Evolutionary conservation across 345 rosid species (phyloP), one percentile per base, ranked within the genome.

Genomic region (Populus tremula): DNA sequence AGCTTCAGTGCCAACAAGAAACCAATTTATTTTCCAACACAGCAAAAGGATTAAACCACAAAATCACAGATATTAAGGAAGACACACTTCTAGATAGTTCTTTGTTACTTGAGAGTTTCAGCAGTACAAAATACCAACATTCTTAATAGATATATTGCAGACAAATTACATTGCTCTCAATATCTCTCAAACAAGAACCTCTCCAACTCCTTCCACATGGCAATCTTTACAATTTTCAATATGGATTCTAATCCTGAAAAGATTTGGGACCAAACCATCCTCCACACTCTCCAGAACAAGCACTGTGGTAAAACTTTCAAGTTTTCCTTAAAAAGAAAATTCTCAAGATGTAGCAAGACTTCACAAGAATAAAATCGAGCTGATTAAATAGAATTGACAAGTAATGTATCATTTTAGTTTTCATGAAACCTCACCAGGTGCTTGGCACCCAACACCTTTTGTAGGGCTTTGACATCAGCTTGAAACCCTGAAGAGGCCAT

Each of bases 401-500:
- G 27, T 8, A 56, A 59, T 1, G 14, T 23, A 59, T 2, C 16
- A 1, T 3, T 23, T 23, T 23, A 10, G 27, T 59, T 59, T 27
- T 67, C 23, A 23, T n/a, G 29, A 75, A 68, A 88, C 18, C 91
- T 92, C 81, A 96, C 98, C 97, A 96, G 78, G 85, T 94, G 97
- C 84, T 89, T 94, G 0, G 98, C 94, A 17, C 90, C 83, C 79
- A 96, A 82, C 21, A 81, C 88, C 86, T 96, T 96, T 78, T 96
- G 98, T 36, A 96, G 85, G 70, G 98, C 99, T 80, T 89, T 93
- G 65, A 92, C 95, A 86, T 96, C 99, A 71, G 98, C 99, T 80
- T 96, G 98, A 82, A 96, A 96, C 4, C 99, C 99, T 33, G 98
- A 96, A 49, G 99, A 93, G 73, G 98, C 93, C 91, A 96, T 82